Evolutionary conservation across 164 flowering plant species (phyloP).

Genomic region (Nelumbo lutea): DNA sequence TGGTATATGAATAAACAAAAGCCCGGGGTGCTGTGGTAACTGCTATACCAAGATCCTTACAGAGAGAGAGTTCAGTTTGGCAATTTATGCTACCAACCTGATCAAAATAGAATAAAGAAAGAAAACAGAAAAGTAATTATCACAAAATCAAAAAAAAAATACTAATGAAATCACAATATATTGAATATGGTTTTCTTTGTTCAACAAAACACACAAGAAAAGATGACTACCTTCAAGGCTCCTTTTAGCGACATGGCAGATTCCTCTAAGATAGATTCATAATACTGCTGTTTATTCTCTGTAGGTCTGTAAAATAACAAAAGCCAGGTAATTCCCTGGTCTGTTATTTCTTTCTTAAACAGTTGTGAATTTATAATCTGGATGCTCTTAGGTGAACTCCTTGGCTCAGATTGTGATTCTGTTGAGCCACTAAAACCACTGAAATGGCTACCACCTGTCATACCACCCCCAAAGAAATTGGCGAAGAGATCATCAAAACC

Average conservation of each 20-base stretch:
- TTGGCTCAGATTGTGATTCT: conserved; percentile 30
- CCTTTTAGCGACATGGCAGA: conserved; percentile 60
- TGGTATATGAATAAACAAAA: conserved; percentile 60
- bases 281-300: conserved; percentile 26
- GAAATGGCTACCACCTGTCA: conserved; percentile 33
- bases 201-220: neutral
- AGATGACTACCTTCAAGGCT: conserved; percentile 58
- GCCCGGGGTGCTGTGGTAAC: conserved; percentile 45
- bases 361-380: conserved; percentile 40
- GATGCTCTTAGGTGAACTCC: conserved; percentile 34
- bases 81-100: conserved; percentile 86
- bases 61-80: conserved; percentile 49
- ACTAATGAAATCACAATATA: neutral
- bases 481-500: conserved; percentile 67
- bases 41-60: conserved; percentile 57
- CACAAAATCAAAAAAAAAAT: neutral
- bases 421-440: conserved; percentile 47
- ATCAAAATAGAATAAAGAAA: conserved; percentile 4
- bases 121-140: neutral
- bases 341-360: conserved; percentile 58
- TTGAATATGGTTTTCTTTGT: neutral
- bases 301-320: conserved; percentile 51
- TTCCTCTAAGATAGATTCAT: conserved; percentile 59
- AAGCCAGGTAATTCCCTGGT: conserved; percentile 75
- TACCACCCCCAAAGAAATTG: conserved; percentile 49